Percentiles rank a stretch among this genome's conserved stretches.
Evolutionary conservation across 345 rosid species (phyloP).

Genomic region (Euphorbia peplus): DNA sequence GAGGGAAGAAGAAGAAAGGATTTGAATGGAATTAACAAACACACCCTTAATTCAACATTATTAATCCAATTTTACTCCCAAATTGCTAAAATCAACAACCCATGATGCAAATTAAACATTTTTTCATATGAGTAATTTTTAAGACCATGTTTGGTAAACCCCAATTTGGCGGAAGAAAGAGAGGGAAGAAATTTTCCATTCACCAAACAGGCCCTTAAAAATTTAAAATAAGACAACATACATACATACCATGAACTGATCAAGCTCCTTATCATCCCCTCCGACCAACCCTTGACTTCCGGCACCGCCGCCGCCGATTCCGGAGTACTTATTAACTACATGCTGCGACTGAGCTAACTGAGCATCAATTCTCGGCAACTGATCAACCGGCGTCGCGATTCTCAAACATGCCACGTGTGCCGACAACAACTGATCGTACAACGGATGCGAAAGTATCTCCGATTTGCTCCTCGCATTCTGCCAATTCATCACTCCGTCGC

Average conservation of each 20-base stretch:
- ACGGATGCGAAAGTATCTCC: constrained; percentile 81
- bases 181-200: no score
- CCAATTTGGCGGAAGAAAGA: no score
- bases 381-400: constrained; percentile 96
- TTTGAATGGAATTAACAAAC: no score
- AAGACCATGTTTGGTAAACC: not conserved
- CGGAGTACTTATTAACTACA: constrained; percentile 84
- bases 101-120: not conserved
- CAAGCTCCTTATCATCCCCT: constrained; percentile 93
- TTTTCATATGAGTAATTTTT: no score
- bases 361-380: constrained; percentile 89
- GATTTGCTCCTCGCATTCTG: constrained; percentile 83
- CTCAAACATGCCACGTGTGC: constrained; percentile 89
- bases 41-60: not conserved
- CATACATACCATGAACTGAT: constrained; percentile 87
- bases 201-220: no score
- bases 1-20: no score
- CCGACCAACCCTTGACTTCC: constrained; percentile 50
- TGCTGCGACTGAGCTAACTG: constrained; percentile 96
- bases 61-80: not conserved
- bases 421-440: constrained; percentile 86
- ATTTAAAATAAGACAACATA: not conserved
- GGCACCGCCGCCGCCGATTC: constrained; percentile 49
- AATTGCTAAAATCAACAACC: not conserved
- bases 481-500: constrained; percentile 64